A percentile compares a stretch with the other conserved stretches of the same genome.
Evolutionary conservation across 1,284 basidiomycete genomes (phyloP).

Genomic region (Naganishia sp.): DNA sequence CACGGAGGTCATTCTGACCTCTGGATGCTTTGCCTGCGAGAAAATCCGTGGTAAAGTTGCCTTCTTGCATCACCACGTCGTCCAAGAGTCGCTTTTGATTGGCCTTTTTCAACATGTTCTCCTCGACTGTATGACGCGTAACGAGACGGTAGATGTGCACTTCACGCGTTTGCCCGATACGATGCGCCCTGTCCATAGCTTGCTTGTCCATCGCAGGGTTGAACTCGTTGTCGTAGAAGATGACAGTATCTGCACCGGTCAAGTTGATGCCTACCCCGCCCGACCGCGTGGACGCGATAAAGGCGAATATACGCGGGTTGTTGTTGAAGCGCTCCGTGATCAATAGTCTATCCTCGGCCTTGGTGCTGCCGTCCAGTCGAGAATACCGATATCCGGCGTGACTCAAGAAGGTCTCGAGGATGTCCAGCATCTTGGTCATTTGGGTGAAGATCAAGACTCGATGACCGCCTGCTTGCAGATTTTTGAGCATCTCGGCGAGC

Average conservation of each 20-base stretch:
- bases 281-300: conserved; percentile 89
- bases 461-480: conserved; percentile 82
- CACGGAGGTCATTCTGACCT: conserved; percentile 73
- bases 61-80: conserved; percentile 88
- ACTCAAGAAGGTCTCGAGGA: conserved; percentile 89
- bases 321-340: conserved; percentile 97
- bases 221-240: conserved; percentile 95
- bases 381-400: conserved; percentile 93
- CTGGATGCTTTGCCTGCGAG: conserved; percentile 38
- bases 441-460: conserved; percentile 94
- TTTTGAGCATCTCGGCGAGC: conserved; percentile 73
- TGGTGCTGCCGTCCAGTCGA: conserved; percentile 88
- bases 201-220: conserved; percentile 97
- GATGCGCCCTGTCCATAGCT: conserved; percentile 80
- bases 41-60: conserved; percentile 71
- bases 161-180: conserved; percentile 92
- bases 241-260: conserved; percentile 94
- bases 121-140: conserved; percentile 87
- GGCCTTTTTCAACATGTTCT: conserved; percentile 92
- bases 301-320: conserved; percentile 84
- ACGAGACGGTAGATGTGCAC: conserved; percentile 97
- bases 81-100: conserved; percentile 93
- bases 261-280: conserved; percentile 95
- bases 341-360: conserved; percentile 92
- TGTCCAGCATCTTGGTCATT: conserved; percentile 93